Base-by-base conservation (phyloP, 352 stramenopile species). In the Vaucheria bursata region DNA sequence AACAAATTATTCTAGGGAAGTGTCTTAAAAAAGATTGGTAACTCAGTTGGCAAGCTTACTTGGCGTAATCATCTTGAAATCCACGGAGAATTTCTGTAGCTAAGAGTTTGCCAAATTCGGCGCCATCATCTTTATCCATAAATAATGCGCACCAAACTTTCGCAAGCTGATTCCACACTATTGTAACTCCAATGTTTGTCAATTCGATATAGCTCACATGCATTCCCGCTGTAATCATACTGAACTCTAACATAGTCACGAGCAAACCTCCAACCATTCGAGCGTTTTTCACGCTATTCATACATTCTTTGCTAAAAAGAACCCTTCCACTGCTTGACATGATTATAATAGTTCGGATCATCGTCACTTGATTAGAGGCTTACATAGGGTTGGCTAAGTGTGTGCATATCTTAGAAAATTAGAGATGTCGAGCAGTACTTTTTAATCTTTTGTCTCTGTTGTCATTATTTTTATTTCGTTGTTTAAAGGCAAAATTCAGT, bases 71-170 rank as follows among this genome's bases (percentile, higher is more conserved):
- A 37, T 71, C 32, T 71, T 71, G 18, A 65, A 12, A 94, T 86
- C 87, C 89, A 8, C 87, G 84, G 45, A 95, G 82, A 76, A 95
- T 87, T 83, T 96, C 90, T 33, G 87, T 90, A 70, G 90, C 90
- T 39, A 96, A 88, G 80, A 96, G 92, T 25, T 89, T 79, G 45
- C 88, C 90, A 82, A 95, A 95, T 36, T 83, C 86, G 2, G 89
- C 77, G 7, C 89, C 87, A 82, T 95, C 88, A 50, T 83, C 79
- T 8, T 88, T 87, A 82, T 95, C 91, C 84, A 94, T 89, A 79
- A 96, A 95, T 75, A 95, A 87, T 73, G 90, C 91, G 79, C 91
- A 95, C 76, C 94, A 95, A 2, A 95, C 89, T 70, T 95, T 94
- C 73, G 91, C 87, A 7, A 85, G 82, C 12, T 95, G 90, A 78